Evolutionary conservation across 1,139 yeast genomes (phyloP).

Genomic region (Geotrichum bryndzae): DNA sequence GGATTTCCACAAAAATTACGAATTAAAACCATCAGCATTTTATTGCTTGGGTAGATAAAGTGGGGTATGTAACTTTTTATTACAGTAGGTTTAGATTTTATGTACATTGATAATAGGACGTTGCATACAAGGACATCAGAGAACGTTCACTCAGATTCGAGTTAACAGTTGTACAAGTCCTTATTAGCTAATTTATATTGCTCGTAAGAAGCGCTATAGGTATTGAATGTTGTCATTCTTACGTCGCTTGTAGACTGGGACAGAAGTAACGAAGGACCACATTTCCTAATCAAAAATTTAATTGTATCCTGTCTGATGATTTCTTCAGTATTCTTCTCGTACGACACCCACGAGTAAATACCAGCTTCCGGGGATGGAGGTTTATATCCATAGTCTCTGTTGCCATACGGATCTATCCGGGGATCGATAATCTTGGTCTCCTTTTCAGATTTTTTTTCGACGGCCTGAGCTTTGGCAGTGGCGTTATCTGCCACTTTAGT

Average conservation of each 20-base stretch:
- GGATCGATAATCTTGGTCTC: conserved; percentile 27
- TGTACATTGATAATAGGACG: not conserved
- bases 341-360: conserved; percentile 29
- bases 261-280: conserved; percentile 27
- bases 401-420: conserved; percentile 34
- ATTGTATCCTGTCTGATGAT: conserved; percentile 32
- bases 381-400: conserved; percentile 25
- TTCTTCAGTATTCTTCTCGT: conserved; percentile 30
- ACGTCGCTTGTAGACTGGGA: not conserved
- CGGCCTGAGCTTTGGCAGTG: conserved; percentile 3
- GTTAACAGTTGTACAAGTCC: not conserved
- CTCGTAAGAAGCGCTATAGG: not conserved
- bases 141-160: not conserved
- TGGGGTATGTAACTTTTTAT: not conserved
- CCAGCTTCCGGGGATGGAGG: conserved; percentile 24
- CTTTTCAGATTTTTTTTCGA: not conserved
- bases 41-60: too few species aligned
- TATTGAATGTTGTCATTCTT: not conserved
- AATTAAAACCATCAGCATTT: too few species aligned
- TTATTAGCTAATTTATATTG: not conserved
- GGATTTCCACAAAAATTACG: too few species aligned
- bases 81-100: not conserved
- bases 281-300: conserved; percentile 24
- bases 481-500: conserved; percentile 25
- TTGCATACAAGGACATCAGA: not conserved